Evolutionary conservation across 2,329 filamentous ascomycete species (phyloP).

Genomic region (Gremmenia infestans): DNA sequence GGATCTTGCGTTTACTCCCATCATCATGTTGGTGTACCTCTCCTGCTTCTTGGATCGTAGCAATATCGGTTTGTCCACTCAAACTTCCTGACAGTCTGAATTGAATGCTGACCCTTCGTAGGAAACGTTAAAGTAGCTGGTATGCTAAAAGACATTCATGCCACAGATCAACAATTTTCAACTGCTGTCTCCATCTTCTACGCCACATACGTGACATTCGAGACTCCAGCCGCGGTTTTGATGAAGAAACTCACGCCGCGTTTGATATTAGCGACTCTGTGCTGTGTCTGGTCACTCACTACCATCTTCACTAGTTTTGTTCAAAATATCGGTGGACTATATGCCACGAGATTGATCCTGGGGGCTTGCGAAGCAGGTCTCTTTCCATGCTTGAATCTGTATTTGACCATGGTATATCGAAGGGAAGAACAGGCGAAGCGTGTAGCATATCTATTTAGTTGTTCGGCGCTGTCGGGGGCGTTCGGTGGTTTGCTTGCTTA

Average conservation of each 20-base stretch:
- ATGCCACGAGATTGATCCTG: slow-evolving; percentile 42
- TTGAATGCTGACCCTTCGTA: slow-evolving; percentile 35
- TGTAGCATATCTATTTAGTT: slow-evolving; percentile 49
- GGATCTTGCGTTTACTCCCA: slow-evolving; percentile 43
- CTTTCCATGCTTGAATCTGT: slow-evolving; percentile 45
- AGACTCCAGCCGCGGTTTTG: slow-evolving; percentile 42
- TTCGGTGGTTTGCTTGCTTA: slow-evolving; percentile 53
- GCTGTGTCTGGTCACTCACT: slow-evolving; percentile 39
- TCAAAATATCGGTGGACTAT: slow-evolving; percentile 36
- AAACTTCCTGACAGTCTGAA: not conserved
- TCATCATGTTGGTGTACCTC: slow-evolving; percentile 52
- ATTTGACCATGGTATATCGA: slow-evolving; percentile 51
- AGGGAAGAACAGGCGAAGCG: slow-evolving; percentile 49
- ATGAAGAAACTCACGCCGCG: slow-evolving; percentile 44
- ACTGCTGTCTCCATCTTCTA: slow-evolving; percentile 44
- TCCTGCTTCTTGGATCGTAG: slow-evolving; percentile 50
- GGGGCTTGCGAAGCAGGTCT: slow-evolving; percentile 45
- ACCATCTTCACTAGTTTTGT: slow-evolving; percentile 45
- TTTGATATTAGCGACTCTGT: slow-evolving; percentile 33
- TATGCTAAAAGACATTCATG: slow-evolving; percentile 16
- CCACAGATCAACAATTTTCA: slow-evolving; percentile 13
- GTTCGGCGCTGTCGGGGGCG: slow-evolving; percentile 44
- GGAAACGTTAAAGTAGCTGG: slow-evolving; percentile 31
- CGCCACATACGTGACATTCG: slow-evolving; percentile 45
- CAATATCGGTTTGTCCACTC: slow-evolving; percentile 36